Evolutionary conservation across 177 flowering plant species (phyloP), one percentile per base, ranked within the genome.

Genomic region (Vitis hybrid): DNA sequence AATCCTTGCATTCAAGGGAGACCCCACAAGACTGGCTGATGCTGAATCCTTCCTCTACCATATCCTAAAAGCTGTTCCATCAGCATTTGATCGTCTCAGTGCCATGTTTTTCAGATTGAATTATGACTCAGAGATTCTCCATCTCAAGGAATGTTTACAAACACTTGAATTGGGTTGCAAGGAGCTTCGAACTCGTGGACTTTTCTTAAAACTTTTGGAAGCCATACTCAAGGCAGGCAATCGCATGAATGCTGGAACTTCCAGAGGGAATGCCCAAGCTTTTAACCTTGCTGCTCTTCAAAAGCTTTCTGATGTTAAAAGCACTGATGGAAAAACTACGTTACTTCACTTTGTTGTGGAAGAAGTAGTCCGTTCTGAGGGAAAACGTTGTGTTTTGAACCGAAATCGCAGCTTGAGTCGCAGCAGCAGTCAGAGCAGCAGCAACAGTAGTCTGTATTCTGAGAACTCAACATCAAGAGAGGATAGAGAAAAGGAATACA

Each of bases 151-250:
- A 14, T 79, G 82, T 6, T 59, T 93, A 17, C 81, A 84, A 48
- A 81, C 82, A 20, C 85, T 95, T 58, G 97, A 90, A 64, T 63
- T 67, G 3, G 98, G 78, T 0, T 91, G 98, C 79, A 79, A 82
- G 65, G 99, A 91, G 83, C 88, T 95, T 11, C 62, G 90, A 51
- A 79, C 81, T 41, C 84, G 88, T 3, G 91, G 93, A 13, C 78
- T 95, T 2, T 90, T 95, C 74, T 63, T 91, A 70, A 93, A 91
- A 71, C 96, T 95, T 48, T 78, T 95, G 0, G 96, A 93, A 74
- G 96, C 99, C 2, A 73, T 91, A 17, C 96, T 95, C 62, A 93
- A 91, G 71, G 93, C 99, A 10, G 99, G 99, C 0, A 93, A 95
- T 58, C 83, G 92, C 2, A 84, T 93, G 89, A 93, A 93, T 73